Evolutionary conservation across 73 alveolate species (phyloP), one percentile per base, ranked within the genome.

Genomic region (Uronychia setigera): DNA sequence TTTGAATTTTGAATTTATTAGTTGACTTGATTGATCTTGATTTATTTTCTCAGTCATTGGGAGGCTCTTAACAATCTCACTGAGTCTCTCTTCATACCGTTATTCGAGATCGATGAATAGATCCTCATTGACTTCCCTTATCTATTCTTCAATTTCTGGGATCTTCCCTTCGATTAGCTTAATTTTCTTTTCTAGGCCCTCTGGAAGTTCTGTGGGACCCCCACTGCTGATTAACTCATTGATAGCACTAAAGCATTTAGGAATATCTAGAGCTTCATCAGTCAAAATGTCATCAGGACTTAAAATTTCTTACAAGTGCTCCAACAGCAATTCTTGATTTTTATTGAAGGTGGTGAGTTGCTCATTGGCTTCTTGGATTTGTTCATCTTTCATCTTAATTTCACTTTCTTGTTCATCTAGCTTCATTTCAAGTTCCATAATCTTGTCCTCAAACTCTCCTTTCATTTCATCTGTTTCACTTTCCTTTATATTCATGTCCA

Each of bases 41-140:
- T 11, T 5, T 11, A 46, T 19, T 19, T 46, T 19, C 67, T 46
- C 67, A 11, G 67, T 46, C n/a, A 46, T 5, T 11, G 67, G 67
- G 67, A 46, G 67, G 5, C 67, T 19, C 19, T 46, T 46, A 5
- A 46, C 67, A 46, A 46, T 19, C 67, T 46, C 67, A 19, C 19
- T 46, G 67, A 46, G 67, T 19, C 19, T 46, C 67, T 46, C 67
- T 19, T 46, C 67, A 46, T 46, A 46, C 67, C 19, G 5, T 5
- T 5, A 5, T 46, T 46, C 67, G n/a, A 46, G 67, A 5, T 46
- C 67, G 19, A 46, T 46, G 67, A 46, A 46, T 5, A 46, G 67
- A 46, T 46, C 67, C 67, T 46, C 67, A 46, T 46, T 46, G 67
- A 46, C 67, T 19, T 46, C 67, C 67, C 67, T 46, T 46, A 46